Percentiles rank a stretch among this genome's conserved stretches.
Evolutionary conservation across 2,329 filamentous ascomycete species (phyloP).

Genomic region (Fusarium citri): DNA sequence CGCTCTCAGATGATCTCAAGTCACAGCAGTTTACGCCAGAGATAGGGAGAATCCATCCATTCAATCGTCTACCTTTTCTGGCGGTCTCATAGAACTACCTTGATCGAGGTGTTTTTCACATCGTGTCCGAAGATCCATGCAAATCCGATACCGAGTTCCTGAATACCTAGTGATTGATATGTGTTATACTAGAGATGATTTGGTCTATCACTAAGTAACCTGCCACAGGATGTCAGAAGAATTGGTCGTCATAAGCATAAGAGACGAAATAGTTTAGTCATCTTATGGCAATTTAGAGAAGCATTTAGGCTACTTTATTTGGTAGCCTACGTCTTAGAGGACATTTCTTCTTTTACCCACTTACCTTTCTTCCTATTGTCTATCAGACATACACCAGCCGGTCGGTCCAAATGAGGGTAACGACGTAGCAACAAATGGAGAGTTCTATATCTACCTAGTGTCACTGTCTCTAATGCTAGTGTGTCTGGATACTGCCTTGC

Average conservation of each 20-base stretch:
- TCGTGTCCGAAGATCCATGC: not conserved
- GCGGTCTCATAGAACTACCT: not conserved
- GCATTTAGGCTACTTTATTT: too few species aligned
- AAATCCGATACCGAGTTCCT: not conserved
- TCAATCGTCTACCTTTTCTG: not conserved
- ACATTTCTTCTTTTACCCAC: too few species aligned
- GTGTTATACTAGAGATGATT: not conserved
- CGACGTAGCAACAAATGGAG: not conserved
- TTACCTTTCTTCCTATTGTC: not conserved
- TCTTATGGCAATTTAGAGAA: too few species aligned
- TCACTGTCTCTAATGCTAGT: not conserved
- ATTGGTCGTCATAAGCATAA: too few species aligned
- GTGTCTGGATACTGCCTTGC: not conserved
- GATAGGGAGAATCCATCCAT: not conserved
- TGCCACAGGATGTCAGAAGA: too few species aligned
- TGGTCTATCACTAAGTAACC: not conserved
- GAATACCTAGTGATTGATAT: too few species aligned
- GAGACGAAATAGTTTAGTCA: too few species aligned
- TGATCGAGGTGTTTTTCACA: not conserved
- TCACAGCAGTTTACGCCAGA: too few species aligned
- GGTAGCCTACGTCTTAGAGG: too few species aligned
- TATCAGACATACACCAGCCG: not conserved
- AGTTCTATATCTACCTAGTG: not conserved
- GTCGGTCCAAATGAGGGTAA: not conserved
- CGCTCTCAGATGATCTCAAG: not conserved